Conservation (phyloP, 306 rosid species). For the Crotalaria pallida region DNA sequence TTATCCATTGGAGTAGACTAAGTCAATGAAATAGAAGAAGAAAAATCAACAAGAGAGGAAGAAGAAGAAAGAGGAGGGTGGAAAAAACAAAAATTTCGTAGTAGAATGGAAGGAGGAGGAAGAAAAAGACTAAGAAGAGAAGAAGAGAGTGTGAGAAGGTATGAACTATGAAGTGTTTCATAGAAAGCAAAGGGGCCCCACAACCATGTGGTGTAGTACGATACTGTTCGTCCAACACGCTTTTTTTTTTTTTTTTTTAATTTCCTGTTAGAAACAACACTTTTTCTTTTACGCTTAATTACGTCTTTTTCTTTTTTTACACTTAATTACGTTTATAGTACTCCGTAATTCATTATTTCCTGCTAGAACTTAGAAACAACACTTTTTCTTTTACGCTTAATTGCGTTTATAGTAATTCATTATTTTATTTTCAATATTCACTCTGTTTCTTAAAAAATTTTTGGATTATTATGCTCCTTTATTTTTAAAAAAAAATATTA, state of each 20-base stretch:
- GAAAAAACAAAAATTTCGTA: background rate
- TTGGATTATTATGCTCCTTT: no score
- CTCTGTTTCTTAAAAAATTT: no score
- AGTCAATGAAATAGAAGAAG: background rate
- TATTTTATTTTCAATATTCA: no score
- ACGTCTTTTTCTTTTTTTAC: no score
- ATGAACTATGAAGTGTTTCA: slow-evolving; percentile 1
- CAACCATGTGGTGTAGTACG: slow-evolving; percentile 17
- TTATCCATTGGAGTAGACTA: slow-evolving; percentile 20
- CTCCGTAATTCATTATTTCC: no score
- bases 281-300: no score
- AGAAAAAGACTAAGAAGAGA: background rate
- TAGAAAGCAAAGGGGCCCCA: slow-evolving; percentile 15
- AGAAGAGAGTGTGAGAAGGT: background rate
- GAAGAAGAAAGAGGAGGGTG: background rate
- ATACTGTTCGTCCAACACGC: slow-evolving; percentile 4
- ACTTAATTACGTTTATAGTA: no score
- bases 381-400: no score
- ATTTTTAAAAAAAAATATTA: no score
- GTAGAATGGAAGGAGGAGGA: background rate
- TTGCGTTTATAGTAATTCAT: no score
- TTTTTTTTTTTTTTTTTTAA: background rate
- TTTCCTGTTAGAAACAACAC: no score
- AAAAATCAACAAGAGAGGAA: background rate
- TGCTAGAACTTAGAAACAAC: no score